Base-by-base conservation (phyloP, 805 yeast genomes). In the Saccharomyces kudriavzevii region DNA sequence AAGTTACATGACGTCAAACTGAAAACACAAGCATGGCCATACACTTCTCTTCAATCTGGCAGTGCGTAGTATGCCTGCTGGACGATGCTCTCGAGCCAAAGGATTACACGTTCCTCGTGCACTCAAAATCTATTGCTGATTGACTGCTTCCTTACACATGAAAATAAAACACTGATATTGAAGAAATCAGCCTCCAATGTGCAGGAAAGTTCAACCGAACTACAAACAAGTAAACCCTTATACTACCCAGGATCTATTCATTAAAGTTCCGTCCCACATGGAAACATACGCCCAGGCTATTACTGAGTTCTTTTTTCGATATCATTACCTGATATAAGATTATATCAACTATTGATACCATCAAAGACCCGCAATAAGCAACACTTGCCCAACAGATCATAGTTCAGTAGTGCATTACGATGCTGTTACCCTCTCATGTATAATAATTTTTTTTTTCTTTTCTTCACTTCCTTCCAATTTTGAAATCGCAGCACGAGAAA, bases 391-490 rank as follows among this genome's bases (percentile, higher is more conserved):
- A 48, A 9, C 47, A 29, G 17, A 25, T 28, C 45, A 27, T 20
- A 24, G 46, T 29, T 30, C 24, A 17, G 22, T 35, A 17, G 43
- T 35, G 4, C 24, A n/a, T 35, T 20, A 9, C 43, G 14, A 29
- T 31, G 24, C 48, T 22, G 53, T 51, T 51, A 51, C 53, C 53
- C 53, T 47, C 53, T 51, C 50, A 29, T 28, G 8, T 14, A 25
- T 31, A 47, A 31, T 51, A 47, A 47, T 51, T 17, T 40, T 45
- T 27, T 51, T 51, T 51, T 51, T 51, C 24, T 47, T 49, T 26
- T 29, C 43, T 45, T 31, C 29, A 17, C 49, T 29, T 51, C 31
- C n/a, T 20, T 35, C 17, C 43, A 17, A 17, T 17, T 35, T 20
- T 17, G 22, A 20, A 35, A 35, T 22, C n/a, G 40, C 17, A 35